A percentile compares a stretch with the other conserved stretches of the same genome.
Evolutionary conservation across 164 flowering plant genomes (phyloP).

Genomic region (Malania oleifera): DNA sequence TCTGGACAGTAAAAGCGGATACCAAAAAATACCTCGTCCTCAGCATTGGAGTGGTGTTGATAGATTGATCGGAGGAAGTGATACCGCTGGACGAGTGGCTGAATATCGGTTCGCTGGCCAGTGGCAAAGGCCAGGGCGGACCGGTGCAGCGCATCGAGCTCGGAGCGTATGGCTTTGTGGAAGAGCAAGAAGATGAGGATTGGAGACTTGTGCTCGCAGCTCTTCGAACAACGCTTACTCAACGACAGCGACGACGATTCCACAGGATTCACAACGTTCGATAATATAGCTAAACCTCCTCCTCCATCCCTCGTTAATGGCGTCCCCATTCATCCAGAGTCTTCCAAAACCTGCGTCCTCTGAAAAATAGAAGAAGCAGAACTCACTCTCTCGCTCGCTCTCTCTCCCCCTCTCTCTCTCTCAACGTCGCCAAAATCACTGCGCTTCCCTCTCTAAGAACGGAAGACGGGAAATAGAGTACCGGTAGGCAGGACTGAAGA

Average conservation of each 20-base stretch:
- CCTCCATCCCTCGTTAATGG: slow-evolving; percentile 6
- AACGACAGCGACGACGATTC: slow-evolving; percentile 15
- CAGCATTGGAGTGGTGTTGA: too few species aligned
- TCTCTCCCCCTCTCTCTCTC: neutral
- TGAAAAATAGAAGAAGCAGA: neutral
- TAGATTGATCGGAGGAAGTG: too few species aligned
- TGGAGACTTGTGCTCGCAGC: slow-evolving; percentile 34
- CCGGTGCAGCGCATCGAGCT: slow-evolving; percentile 43
- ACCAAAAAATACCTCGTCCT: too few species aligned
- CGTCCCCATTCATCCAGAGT: slow-evolving; percentile 3
- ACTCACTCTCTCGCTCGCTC: neutral
- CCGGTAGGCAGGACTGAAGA: neutral
- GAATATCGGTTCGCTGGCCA: neutral
- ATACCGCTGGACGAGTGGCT: neutral
- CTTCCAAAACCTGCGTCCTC: neutral
- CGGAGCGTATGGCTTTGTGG: slow-evolving; percentile 51
- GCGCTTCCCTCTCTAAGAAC: neutral
- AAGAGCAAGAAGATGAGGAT: slow-evolving; percentile 52
- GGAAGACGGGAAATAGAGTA: neutral
- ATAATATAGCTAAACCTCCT: slow-evolving; percentile 22
- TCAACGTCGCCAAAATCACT: neutral
- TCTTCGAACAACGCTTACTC: slow-evolving; percentile 4
- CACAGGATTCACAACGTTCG: slow-evolving; percentile 12
- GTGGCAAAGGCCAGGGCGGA: slow-evolving; percentile 40
- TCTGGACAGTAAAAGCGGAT: too few species aligned